Evolutionary conservation across 352 stramenopile genomes (phyloP).

Genomic region (Phytophthora colocasiae): DNA sequence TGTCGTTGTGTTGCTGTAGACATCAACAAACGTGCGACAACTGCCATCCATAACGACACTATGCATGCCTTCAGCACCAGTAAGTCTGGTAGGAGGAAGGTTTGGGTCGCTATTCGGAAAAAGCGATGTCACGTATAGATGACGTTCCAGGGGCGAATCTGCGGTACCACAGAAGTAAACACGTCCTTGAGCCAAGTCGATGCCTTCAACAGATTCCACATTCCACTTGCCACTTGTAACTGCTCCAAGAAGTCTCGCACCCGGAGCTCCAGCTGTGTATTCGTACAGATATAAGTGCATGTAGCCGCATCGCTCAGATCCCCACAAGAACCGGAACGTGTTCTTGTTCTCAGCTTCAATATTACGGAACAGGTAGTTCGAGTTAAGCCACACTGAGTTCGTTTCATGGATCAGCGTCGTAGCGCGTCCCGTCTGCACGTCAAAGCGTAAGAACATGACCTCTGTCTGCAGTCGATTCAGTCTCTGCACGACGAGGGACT

Average conservation of each 20-base stretch:
- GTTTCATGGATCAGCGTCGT: constrained; percentile 90
- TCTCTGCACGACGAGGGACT: constrained; percentile 91
- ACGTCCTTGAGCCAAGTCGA: constrained; percentile 80
- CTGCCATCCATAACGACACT: constrained; percentile 91
- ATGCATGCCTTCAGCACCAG: constrained; percentile 87
- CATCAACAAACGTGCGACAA: constrained; percentile 82
- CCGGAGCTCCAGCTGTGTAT: constrained; percentile 55
- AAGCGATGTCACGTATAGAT: constrained; percentile 90
- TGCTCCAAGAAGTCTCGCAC: constrained; percentile 56
- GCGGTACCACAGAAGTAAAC: constrained; percentile 91
- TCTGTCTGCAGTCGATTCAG: constrained; percentile 87
- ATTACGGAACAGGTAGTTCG: constrained; percentile 93
- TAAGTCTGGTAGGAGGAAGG: constrained; percentile 74
- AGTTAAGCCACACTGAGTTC: constrained; percentile 95
- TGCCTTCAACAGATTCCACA: constrained; percentile 85
- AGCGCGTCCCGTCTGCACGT: constrained; percentile 68
- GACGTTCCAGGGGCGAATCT: constrained; percentile 90
- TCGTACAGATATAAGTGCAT: constrained; percentile 98
- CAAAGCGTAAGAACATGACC: constrained; percentile 78
- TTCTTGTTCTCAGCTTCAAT: constrained; percentile 80
- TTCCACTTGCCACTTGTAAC: constrained; percentile 76
- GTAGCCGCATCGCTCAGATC: constrained; percentile 93
- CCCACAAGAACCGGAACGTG: constrained; percentile 96
- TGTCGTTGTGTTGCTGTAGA: constrained; percentile 82
- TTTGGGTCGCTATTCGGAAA: constrained; percentile 49